Conservation (phyloP, 805 yeast species). For the Starmerella lactis-condensi region DNA sequence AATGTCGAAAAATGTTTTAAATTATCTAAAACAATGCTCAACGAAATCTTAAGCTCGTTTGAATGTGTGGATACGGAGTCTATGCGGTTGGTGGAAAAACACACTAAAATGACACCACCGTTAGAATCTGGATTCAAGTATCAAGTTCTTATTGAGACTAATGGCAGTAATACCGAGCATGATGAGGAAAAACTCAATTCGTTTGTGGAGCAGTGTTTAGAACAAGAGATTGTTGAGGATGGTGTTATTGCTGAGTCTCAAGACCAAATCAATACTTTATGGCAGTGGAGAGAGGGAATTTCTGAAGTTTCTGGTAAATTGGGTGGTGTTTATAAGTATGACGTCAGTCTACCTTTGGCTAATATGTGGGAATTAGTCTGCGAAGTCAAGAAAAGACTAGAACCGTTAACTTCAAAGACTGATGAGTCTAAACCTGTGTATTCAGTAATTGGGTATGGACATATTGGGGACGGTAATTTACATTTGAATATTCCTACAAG, state of each 20-base stretch:
- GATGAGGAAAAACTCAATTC: constrained; percentile 77
- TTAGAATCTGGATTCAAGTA: constrained; percentile 71
- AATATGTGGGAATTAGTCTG: constrained; percentile 69
- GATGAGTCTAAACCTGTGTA: constrained; percentile 52
- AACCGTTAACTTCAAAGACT: constrained; percentile 41
- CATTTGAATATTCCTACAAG: constrained; percentile 87
- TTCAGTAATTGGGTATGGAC: constrained; percentile 92
- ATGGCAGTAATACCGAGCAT: constrained; percentile 88
- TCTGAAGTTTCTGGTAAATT: constrained; percentile 71
- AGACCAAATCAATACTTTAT: constrained; percentile 59
- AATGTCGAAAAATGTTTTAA: constrained; percentile 64
- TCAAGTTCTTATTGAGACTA: constrained; percentile 79
- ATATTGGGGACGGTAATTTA: constrained; percentile 90
- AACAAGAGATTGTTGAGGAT: constrained; percentile 64
- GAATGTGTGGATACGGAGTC: constrained; percentile 61
- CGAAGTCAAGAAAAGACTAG: constrained; percentile 47
- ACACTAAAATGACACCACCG: constrained; percentile 43
- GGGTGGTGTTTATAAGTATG: constrained; percentile 96
- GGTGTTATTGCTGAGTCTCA: constrained; percentile 95
- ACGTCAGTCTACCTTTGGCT: constrained; percentile 74
- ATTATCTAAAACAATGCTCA: constrained; percentile 56
- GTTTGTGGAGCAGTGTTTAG: constrained; percentile 73
- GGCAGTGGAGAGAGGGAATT: constrained; percentile 92
- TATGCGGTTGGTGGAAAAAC: constrained; percentile 35
- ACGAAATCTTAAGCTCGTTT: constrained; percentile 76